Conservation (phyloP, 2,329 filamentous ascomycete species). For the Fusarium palustre region DNA sequence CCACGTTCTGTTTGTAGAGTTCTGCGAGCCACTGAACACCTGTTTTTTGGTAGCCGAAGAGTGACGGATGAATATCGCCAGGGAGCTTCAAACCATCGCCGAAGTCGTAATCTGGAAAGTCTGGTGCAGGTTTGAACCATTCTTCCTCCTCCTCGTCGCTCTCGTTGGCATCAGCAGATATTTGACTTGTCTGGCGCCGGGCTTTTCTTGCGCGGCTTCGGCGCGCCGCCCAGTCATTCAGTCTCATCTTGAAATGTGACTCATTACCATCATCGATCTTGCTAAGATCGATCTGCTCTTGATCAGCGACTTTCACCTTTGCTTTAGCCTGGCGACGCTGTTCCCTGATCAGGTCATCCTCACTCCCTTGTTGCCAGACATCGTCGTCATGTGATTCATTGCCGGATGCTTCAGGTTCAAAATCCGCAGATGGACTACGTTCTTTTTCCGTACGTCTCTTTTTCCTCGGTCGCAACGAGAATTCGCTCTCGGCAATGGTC, state of each 20-base stretch:
- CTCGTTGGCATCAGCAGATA: constrained; percentile 53
- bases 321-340: constrained; percentile 58
- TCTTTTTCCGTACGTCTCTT: constrained; percentile 59
- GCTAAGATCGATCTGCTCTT: constrained; percentile 62
- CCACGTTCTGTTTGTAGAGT: constrained; percentile 87
- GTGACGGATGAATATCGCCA: constrained; percentile 89
- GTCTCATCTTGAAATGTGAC: constrained; percentile 77
- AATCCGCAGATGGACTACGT: constrained; percentile 61
- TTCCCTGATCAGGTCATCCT: constrained; percentile 55
- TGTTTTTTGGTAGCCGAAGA: constrained; percentile 98
- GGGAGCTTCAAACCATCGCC: constrained; percentile 83
- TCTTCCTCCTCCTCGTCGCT: constrained; percentile 66
- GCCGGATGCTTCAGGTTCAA: constrained; percentile 52
- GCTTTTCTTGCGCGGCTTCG: constrained; percentile 57
- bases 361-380: constrained; percentile 55
- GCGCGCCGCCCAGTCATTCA: constrained; percentile 78
- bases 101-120: constrained; percentile 78
- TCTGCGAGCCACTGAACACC: constrained; percentile 97
- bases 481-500: constrained; percentile 60
- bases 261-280: constrained; percentile 91
- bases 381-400: constrained; percentile 52
- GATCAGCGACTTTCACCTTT: constrained; percentile 52
- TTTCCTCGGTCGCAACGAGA: constrained; percentile 69
- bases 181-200: constrained; percentile 53
- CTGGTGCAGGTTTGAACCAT: constrained; percentile 89